Base-by-base conservation (phyloP, 2,329 filamentous ascomycete species). In the Cladosporium phlei region DNA sequence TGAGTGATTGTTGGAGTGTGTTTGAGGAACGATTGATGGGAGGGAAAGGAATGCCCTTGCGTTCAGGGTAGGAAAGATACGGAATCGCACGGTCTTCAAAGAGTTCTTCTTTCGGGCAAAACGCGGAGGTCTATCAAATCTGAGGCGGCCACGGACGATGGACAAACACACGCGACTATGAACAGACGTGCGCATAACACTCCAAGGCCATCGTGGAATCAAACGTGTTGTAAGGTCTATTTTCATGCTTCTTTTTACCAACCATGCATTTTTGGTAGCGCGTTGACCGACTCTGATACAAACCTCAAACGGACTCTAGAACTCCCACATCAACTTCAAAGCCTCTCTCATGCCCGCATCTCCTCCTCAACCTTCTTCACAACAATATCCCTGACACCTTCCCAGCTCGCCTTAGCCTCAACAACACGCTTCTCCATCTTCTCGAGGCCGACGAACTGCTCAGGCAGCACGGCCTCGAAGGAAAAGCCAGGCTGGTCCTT, bases 391-490 rank as follows among this genome's bases (percentile, higher is more conserved):
- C 88, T 74, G 14, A 95, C 85, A 17, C 77, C 80, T 66, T 85
- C 72, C 83, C 87, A 91, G 38, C 82, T 79, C 52, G 73, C 72
- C 32, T 78, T 79, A 16, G 89, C 82, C 32, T 76, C 73, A 4
- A 77, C 82, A 11, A 95, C 82, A 38, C 87, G 77, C 67, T 78
- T 85, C 65, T 90, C 83, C 70, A 83, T 82, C 59, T 82, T 70
- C 61, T 89, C 83, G 1, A 97, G 70, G 0, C 86, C 91, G 25
- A 85, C 70, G 61, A 96, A 93, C 69, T 96, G 87, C 48, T 77
- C 66, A 0, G 91, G 91, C 46, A 94, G 74, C 1, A 97, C 85
- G 52, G 84, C 79, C 52, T 76, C 74, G 63, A 95, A 95, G 57
- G 80, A 76, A 59, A 94, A 96, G 1, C 77, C 82, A n/a, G 76